Evolutionary conservation across 805 yeast genomes (phyloP).

Genomic region (Zygotorulaspora chibaensis): DNA sequence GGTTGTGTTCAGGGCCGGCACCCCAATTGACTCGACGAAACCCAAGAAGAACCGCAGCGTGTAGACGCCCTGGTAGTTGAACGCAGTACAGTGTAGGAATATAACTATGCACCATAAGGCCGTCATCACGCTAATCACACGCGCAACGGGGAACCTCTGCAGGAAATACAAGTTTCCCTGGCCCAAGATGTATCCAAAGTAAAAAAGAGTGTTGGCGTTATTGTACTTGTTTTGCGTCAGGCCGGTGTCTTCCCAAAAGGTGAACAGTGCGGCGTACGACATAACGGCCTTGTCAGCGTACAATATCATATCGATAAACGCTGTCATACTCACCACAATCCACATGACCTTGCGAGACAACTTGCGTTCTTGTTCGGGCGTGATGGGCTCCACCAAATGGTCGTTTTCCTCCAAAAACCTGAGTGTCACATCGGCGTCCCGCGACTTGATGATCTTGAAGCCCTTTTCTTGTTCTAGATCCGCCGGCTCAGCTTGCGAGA

Average conservation of each 20-base stretch:
- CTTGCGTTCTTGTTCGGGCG: constrained; percentile 41
- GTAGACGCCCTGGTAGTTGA: constrained; percentile 43
- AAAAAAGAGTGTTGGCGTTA: constrained; percentile 49
- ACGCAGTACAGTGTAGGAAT: constrained; percentile 45
- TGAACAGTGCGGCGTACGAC: constrained; percentile 46
- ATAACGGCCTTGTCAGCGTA: constrained; percentile 52
- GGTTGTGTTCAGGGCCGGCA: constrained; percentile 45
- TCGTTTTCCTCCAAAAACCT: constrained; percentile 37
- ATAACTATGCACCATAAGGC: constrained; percentile 45
- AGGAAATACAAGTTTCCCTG: constrained; percentile 43
- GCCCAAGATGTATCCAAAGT: constrained; percentile 48
- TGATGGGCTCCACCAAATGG: constrained; percentile 35
- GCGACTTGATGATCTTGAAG: constrained; percentile 26
- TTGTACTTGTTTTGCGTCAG: constrained; percentile 43
- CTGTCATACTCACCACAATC: constrained; percentile 37
- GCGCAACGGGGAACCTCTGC: constrained; percentile 43
- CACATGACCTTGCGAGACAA: constrained; percentile 38
- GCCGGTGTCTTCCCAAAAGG: constrained; percentile 44
- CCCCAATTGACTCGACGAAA: constrained; percentile 43
- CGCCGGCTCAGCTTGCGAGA: neutral
- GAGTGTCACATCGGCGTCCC: constrained; percentile 41
- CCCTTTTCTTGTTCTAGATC: neutral
- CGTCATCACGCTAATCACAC: constrained; percentile 37
- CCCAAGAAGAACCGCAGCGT: constrained; percentile 50
- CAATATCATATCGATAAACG: constrained; percentile 40